A percentile compares a stretch with the other conserved stretches of the same genome.
Conservation (phyloP, 345 rosid species). For the Citrus reticulata region DNA sequence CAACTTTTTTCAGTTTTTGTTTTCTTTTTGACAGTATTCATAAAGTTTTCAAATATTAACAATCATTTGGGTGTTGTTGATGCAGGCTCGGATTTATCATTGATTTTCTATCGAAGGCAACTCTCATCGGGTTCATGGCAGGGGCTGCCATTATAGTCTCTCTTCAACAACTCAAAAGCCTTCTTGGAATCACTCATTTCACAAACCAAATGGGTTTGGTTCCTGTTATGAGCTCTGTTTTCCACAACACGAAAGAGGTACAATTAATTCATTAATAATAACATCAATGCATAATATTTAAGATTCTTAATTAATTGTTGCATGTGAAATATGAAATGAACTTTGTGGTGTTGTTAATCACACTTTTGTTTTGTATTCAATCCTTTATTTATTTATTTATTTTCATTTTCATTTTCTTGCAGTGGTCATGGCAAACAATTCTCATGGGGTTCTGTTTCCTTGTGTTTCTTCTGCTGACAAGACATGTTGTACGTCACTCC, state of each 20-base stretch:
- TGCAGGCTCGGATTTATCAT: conserved; percentile 86
- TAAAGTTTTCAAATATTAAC: neutral
- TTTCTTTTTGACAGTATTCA: neutral
- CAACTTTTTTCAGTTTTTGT: neutral
- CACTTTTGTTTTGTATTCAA: neutral
- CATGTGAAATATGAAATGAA: neutral
- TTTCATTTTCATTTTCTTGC: conserved; percentile 15
- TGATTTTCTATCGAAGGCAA: conserved; percentile 89
- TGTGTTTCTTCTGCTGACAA: conserved; percentile 55
- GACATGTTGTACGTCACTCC: conserved; percentile 67
- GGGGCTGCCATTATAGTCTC: conserved; percentile 96
- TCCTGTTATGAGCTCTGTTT: conserved; percentile 81
- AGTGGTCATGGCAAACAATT: conserved; percentile 99
- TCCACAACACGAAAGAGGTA: conserved; percentile 74
- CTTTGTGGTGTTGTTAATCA: neutral
- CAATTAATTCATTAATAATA: neutral
- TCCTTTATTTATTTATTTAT: too few relatives aligned
- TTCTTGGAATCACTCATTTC: conserved; percentile 93
- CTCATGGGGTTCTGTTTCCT: conserved; percentile 87
- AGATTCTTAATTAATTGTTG: neutral
- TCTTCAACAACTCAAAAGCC: conserved; percentile 85
- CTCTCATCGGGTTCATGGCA: conserved; percentile 91
- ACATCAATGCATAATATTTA: too few relatives aligned
- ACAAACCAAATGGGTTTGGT: conserved; percentile 75
- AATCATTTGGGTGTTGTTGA: neutral